phyloP scores from a whole-genome alignment of 2,329 filamentous ascomycete genomes.

The Calonectria crousiana region DNA sequence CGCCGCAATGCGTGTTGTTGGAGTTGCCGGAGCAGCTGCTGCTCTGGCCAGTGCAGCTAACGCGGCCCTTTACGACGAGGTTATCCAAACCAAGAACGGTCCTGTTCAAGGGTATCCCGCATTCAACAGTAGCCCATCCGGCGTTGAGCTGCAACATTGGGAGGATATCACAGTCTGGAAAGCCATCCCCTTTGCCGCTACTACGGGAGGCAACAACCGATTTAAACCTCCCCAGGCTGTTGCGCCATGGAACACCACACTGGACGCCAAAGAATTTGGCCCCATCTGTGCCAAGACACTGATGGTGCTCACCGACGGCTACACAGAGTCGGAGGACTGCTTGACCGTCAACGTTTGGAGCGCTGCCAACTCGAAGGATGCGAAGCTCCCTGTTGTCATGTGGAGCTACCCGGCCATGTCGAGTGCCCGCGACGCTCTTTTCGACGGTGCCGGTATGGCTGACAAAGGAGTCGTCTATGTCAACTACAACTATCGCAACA shows the following conservation, averaged over 20 bases:
- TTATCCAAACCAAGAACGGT: neutral
- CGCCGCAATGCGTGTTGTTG: neutral
- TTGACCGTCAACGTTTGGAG: neutral
- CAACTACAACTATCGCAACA: neutral
- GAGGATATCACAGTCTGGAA: conserved; percentile 31
- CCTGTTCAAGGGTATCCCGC: conserved; percentile 16
- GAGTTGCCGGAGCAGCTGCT: neutral
- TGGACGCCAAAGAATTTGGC: neutral
- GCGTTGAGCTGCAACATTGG: conserved; percentile 16
- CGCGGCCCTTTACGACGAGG: neutral
- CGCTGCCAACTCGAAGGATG: conserved; percentile 37
- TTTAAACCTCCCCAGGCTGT: neutral
- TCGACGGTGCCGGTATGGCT: conserved; percentile 11
- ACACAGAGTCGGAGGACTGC: neutral
- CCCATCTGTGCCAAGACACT: neutral
- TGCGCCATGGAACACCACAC: neutral
- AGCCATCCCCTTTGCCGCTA: conserved; percentile 28
- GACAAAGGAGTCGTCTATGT: neutral
- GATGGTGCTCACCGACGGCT: neutral
- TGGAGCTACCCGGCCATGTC: conserved; percentile 35
- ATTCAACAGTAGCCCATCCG: conserved; percentile 8
- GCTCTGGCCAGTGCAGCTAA: neutral
- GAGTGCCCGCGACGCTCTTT: neutral
- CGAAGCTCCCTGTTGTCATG: conserved; percentile 46
- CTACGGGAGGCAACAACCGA: conserved; percentile 18